Evolutionary conservation across 768 basidiomycete genomes (phyloP).

Genomic region (Lactifluus hygrophoroides): DNA sequence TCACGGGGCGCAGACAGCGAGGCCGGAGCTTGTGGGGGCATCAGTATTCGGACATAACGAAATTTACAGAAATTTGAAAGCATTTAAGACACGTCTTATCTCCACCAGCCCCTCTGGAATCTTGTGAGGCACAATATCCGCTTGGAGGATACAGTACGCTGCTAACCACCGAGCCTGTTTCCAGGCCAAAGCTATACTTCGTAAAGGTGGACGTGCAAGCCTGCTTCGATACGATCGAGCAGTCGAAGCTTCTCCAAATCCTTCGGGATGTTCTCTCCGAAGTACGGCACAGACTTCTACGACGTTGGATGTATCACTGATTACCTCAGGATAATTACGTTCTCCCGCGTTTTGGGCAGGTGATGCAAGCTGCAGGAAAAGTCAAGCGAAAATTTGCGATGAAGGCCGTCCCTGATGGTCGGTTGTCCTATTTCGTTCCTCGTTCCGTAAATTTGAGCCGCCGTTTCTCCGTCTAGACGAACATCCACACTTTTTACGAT

Average conservation of each 20-base stretch:
- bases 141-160: background rate
- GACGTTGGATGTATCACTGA: background rate
- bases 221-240: conserved; percentile 95
- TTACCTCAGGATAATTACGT: conserved; percentile 58
- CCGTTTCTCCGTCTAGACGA: conserved; percentile 44
- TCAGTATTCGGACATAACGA: conserved; percentile 81
- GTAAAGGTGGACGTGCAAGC: conserved; percentile 95
- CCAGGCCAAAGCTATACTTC: conserved; percentile 84
- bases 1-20: conserved; percentile 43
- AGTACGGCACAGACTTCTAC: conserved; percentile 30
- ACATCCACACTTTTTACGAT: conserved; percentile 59
- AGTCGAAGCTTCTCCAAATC: conserved; percentile 73
- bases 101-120: conserved; percentile 32
- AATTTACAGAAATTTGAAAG: conserved; percentile 65
- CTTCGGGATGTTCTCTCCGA: conserved; percentile 65
- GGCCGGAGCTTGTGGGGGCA: conserved; percentile 60
- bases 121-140: conserved; percentile 36
- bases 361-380: conserved; percentile 48
- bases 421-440: background rate
- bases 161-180: background rate
- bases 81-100: conserved; percentile 50
- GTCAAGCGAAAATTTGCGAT: conserved; percentile 47
- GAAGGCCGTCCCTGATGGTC: conserved; percentile 64
- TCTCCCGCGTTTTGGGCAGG: conserved; percentile 59
- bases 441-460: background rate